A percentile compares a stretch with the other conserved stretches of the same genome.
These are phyloP conservation scores for Bolboschoenus planiculmis DNA, from an alignment of 176 grass and related monocot genomes.

Conservation along the genomic window DNA sequence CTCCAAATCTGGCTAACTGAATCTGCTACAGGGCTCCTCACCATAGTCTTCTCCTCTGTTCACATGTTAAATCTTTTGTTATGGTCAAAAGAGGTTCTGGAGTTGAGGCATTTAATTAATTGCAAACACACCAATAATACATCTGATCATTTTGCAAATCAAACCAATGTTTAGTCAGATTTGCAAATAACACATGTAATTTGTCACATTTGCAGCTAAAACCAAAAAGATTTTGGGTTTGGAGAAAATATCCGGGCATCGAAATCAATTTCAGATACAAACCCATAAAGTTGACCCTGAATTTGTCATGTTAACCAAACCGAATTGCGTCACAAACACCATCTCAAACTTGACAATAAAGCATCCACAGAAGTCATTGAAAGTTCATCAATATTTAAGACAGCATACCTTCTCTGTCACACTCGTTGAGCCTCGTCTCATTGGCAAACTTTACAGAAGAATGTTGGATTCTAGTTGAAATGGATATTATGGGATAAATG, in stretches of 20 bases:
- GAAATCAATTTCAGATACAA: not conserved
- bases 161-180: not conserved
- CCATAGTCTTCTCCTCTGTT: not conserved
- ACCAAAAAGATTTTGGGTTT: not conserved
- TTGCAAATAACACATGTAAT: not conserved
- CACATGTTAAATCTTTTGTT: not conserved
- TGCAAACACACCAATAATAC: not conserved
- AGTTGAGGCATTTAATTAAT: not conserved
- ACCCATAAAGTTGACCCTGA: not conserved
- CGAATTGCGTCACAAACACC: not conserved
- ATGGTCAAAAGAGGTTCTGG: not conserved
- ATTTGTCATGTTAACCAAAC: not conserved
- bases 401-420: not conserved
- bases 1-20: constrained; percentile 21
- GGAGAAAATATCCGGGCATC: not conserved
- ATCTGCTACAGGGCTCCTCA: constrained; percentile 13
- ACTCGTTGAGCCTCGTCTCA: not conserved
- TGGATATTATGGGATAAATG: not conserved
- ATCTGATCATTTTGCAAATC: not conserved
- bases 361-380: not conserved
- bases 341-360: not conserved
- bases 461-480: not conserved
- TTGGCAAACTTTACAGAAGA: not conserved
- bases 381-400: not conserved
- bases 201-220: not conserved